A percentile compares a stretch with the other conserved stretches of the same genome.
Conservation (phyloP, 2,329 filamentous ascomycete species). For the Claviceps pusilla region DNA sequence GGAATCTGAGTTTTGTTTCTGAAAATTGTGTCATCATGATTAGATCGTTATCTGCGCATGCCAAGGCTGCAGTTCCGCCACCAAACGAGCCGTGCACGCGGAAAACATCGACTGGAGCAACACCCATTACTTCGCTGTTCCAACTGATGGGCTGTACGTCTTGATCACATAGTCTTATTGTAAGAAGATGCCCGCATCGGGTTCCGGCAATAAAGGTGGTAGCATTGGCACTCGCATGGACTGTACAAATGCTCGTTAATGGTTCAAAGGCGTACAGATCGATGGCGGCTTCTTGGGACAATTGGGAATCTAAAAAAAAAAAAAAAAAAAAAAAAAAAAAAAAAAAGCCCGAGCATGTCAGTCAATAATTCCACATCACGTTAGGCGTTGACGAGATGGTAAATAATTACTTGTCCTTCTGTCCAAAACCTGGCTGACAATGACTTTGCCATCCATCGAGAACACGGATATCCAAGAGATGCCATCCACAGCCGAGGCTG, state of each 20-base stretch:
- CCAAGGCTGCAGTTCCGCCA: slow-evolving; percentile 21
- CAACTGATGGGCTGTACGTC: slow-evolving; percentile 13
- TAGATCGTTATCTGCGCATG: slow-evolving; percentile 34
- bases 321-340: not conserved
- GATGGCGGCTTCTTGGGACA: not conserved
- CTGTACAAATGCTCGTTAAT: slow-evolving; percentile 29
- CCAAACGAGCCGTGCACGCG: slow-evolving; percentile 12
- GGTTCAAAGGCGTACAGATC: slow-evolving; percentile 18
- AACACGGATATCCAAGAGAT: slow-evolving; percentile 21
- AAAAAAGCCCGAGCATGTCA: not conserved
- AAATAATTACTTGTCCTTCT: slow-evolving; percentile 1
- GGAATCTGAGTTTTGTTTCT: slow-evolving; percentile 16
- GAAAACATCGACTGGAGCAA: slow-evolving; percentile 22
- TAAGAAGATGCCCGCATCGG: slow-evolving; percentile 36
- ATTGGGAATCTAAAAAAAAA: not conserved
- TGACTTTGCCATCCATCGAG: slow-evolving; percentile 12
- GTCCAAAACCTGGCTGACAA: slow-evolving; percentile 7
- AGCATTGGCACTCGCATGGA: slow-evolving; percentile 14
- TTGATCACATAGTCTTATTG: slow-evolving; percentile 15
- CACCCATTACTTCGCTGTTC: slow-evolving; percentile 19
- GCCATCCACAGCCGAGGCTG: slow-evolving; percentile 19
- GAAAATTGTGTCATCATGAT: slow-evolving; percentile 27
- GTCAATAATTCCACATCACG: not conserved
- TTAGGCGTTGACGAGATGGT: not conserved
- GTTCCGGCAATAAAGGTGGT: slow-evolving; percentile 30